A percentile compares a stretch with the other conserved stretches of the same genome.
Conservation (phyloP, 148 eudicot species). For the Chenopodium quinoa region DNA sequence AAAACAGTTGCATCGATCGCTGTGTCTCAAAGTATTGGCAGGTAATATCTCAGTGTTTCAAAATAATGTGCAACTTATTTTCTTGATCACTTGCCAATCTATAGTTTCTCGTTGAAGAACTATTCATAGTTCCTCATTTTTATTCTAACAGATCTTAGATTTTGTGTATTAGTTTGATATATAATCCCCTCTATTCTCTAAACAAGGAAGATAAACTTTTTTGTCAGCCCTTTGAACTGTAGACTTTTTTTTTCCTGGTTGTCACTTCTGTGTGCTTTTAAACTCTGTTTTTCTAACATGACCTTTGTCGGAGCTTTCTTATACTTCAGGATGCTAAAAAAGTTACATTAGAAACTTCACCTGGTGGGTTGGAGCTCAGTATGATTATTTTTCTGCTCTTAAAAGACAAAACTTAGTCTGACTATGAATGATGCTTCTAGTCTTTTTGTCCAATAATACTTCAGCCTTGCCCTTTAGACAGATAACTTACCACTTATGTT, state of each 20-base stretch:
- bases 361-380: background rate
- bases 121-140: too few relatives aligned
- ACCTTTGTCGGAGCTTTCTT: background rate
- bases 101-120: background rate
- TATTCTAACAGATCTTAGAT: background rate
- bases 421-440: background rate
- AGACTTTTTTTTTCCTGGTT: background rate
- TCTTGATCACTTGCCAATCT: background rate
- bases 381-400: background rate
- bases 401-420: background rate
- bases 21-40: conserved; percentile 94
- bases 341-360: background rate
- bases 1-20: conserved; percentile 83
- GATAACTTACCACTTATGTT: background rate
- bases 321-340: background rate
- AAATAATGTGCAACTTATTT: conserved; percentile 6
- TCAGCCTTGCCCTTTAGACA: background rate
- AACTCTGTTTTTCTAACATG: background rate
- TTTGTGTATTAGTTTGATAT: background rate
- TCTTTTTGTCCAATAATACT: background rate
- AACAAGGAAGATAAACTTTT: background rate
- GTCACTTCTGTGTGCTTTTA: background rate
- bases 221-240: background rate
- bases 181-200: background rate
- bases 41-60: conserved; percentile 35